phyloP scores from a whole-genome alignment of 352 stramenopile species.

The Phytophthora crassamura region DNA sequence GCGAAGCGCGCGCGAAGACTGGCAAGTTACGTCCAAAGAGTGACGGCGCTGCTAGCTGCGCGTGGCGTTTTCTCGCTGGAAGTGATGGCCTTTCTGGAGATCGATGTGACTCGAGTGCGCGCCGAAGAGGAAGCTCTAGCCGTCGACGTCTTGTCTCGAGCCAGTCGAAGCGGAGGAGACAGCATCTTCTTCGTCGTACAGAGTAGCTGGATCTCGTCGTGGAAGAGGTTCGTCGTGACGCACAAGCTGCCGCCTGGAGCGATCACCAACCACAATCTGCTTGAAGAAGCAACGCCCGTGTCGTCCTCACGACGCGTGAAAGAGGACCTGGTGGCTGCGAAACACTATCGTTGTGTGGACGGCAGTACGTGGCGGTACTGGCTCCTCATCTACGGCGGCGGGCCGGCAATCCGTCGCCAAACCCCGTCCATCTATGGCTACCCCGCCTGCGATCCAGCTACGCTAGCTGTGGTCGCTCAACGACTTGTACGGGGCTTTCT shows the following conservation, averaged over 20 bases:
- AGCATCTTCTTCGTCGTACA: slow-evolving; percentile 51
- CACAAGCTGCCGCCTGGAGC: slow-evolving; percentile 21
- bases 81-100: slow-evolving; percentile 76
- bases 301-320: slow-evolving; percentile 34
- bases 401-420: slow-evolving; percentile 52
- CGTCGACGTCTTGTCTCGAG: slow-evolving; percentile 40
- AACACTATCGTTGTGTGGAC: slow-evolving; percentile 71
- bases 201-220: slow-evolving; percentile 48
- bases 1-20: slow-evolving; percentile 43
- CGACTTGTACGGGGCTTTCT: slow-evolving; percentile 65
- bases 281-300: slow-evolving; percentile 17
- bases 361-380: slow-evolving; percentile 61
- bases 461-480: slow-evolving; percentile 47
- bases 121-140: slow-evolving; percentile 69
- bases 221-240: slow-evolving; percentile 49
- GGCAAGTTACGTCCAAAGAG: slow-evolving; percentile 55
- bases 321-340: slow-evolving; percentile 34
- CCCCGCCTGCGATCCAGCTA: slow-evolving; percentile 43
- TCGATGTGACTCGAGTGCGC: slow-evolving; percentile 55
- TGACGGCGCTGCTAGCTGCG: slow-evolving; percentile 57
- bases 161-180: slow-evolving; percentile 14
- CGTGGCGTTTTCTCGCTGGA: slow-evolving; percentile 67
- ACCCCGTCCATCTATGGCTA: slow-evolving; percentile 52
- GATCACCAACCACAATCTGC: slow-evolving; percentile 33
- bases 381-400: slow-evolving; percentile 54